Conservation (phyloP, 371 early-diverging fungal genomes). For the Apophysomyces ossiformis region DNA sequence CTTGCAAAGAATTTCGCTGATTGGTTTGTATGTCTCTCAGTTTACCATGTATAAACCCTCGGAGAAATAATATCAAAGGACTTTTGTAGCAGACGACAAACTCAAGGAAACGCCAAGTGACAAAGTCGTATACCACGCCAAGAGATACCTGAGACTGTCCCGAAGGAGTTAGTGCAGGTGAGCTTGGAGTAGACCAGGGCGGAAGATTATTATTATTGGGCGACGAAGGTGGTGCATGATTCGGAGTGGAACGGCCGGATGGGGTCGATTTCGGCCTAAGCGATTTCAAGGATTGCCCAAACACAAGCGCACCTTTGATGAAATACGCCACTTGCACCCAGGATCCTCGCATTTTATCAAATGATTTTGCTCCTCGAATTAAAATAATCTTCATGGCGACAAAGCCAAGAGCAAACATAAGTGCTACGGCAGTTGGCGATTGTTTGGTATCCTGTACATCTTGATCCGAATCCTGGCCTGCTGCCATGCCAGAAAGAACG, state of each 20-base stretch:
- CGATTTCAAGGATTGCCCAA: slow-evolving; percentile 41
- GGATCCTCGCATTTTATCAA: slow-evolving; percentile 45
- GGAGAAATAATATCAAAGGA: slow-evolving; percentile 54
- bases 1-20: neutral
- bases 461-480: slow-evolving; percentile 13
- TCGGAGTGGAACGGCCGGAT: slow-evolving; percentile 24
- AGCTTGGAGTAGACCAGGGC: slow-evolving; percentile 13
- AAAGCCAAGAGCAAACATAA: slow-evolving; percentile 51
- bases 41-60: slow-evolving; percentile 56
- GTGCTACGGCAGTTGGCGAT: slow-evolving; percentile 31
- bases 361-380: slow-evolving; percentile 50
- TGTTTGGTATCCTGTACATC: slow-evolving; percentile 29
- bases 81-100: slow-evolving; percentile 53
- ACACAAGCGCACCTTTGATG: slow-evolving; percentile 37
- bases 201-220: neutral
- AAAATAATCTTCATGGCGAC: slow-evolving; percentile 62
- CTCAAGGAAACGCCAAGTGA: slow-evolving; percentile 63
- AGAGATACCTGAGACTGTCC: slow-evolving; percentile 17
- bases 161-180: slow-evolving; percentile 20
- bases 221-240: slow-evolving; percentile 2
- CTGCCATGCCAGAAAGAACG: neutral
- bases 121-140: slow-evolving; percentile 49
- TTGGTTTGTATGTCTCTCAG: slow-evolving; percentile 26
- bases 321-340: slow-evolving; percentile 51
- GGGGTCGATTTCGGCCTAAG: slow-evolving; percentile 10